Conservation (phyloP, 768 basidiomycete species). For the Tricholoma flavovirens region DNA sequence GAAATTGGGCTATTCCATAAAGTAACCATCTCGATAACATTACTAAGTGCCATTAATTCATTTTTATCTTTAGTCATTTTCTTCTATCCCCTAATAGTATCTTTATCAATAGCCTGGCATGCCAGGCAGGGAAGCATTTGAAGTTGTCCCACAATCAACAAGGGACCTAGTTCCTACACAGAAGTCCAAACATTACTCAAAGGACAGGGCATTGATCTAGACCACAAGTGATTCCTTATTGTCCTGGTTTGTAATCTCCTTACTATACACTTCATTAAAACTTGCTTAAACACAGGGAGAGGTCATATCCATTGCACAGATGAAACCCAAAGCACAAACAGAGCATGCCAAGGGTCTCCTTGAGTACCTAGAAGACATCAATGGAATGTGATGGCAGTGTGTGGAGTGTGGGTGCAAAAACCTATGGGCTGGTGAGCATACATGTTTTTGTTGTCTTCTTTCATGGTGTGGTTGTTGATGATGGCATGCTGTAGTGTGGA, state of each 20-base stretch:
- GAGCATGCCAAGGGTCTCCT: slow-evolving; percentile 96
- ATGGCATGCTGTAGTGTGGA: slow-evolving; percentile 52
- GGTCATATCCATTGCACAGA: slow-evolving; percentile 97
- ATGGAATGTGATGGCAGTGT: slow-evolving; percentile 88
- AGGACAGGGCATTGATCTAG: slow-evolving; percentile 90
- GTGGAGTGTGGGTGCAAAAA: slow-evolving; percentile 83
- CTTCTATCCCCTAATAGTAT: slow-evolving; percentile 53
- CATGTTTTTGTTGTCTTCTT: neutral
- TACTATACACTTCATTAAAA: neutral
- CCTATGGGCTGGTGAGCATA: slow-evolving; percentile 65
- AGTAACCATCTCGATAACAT: slow-evolving; percentile 33
- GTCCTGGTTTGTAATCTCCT: slow-evolving; percentile 59
- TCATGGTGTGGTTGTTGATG: neutral
- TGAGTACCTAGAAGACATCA: slow-evolving; percentile 98
- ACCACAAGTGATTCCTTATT: slow-evolving; percentile 97
- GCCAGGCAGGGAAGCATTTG: slow-evolving; percentile 82
- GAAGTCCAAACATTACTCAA: slow-evolving; percentile 91
- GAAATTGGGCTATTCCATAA: slow-evolving; percentile 99
- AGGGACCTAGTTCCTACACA: slow-evolving; percentile 69
- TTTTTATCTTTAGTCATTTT: slow-evolving; percentile 71
- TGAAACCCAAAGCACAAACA: slow-evolving; percentile 92
- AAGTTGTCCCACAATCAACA: slow-evolving; percentile 82
- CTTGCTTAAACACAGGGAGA: slow-evolving; percentile 58
- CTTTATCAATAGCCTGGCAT: slow-evolving; percentile 65
- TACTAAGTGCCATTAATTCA: neutral